Base-by-base conservation (phyloP, 208 protist species). In the Acanthamoeba sp. region DNA sequence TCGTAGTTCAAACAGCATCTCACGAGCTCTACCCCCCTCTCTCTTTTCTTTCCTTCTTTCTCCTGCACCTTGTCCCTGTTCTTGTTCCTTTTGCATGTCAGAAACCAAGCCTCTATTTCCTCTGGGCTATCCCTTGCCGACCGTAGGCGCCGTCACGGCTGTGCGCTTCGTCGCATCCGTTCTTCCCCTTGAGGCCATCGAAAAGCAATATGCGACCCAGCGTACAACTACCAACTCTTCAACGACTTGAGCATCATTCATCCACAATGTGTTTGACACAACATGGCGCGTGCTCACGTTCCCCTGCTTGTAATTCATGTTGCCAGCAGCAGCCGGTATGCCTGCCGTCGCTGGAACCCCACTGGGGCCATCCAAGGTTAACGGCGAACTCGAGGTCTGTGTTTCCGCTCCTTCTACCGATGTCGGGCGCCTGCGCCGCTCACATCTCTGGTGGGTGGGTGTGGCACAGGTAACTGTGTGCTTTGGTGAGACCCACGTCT, bases 141-240 rank as follows among this genome's bases (percentile, higher is more conserved):
- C 40, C 5, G 78, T 88, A 3, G 78, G 78, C 27, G 78, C 78
- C 2, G 78, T 88, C 42, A 88, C 78, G 29, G 78, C 78, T 5
- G 78, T 88, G 40, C 78, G 78, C 29, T 10, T 88, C 78, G n/a
- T 88, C 78, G 78, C 78, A 20, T 40, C 24, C 3, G n/a, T 88
- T 2, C 18, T 88, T 20, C 78, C 78, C 10, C 50, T 88, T 5
- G 78, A 88, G 50, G n/a, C 40, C 48, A 64, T 88, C 40, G 50
- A 36, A 4, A 88, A 59, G 78, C 78, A 88, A 64, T 88, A 78
- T 22, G 48, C 3, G 40, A 50, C 32, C 1, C 16, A 62, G 4
- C 12, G n/a, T 59, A 40, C 42, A 5, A 7, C 1, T 40, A 34
- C 22, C 3, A 20, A n/a, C 36, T 88, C 78, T 59, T 88, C 73